These are phyloP conservation scores for Carex sylvatica DNA, from an alignment of 202 grass and related monocot genomes.

Conservation along the genomic window DNA sequence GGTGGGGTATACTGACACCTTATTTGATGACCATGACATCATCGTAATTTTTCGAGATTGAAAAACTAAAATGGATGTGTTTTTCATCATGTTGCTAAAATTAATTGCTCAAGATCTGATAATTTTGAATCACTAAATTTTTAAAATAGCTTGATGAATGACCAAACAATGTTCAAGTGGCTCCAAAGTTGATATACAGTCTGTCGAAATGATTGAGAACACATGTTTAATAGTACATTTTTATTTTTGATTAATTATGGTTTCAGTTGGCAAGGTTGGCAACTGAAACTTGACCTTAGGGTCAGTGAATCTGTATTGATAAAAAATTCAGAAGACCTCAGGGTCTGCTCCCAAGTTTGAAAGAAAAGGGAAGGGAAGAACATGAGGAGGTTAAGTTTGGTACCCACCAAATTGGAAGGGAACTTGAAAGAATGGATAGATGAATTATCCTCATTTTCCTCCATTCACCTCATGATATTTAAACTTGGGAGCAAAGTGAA, in stretches of 20 bases:
- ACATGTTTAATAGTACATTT: background rate
- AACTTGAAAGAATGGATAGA: background rate
- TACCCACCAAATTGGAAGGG: background rate
- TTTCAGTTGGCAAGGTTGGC: background rate
- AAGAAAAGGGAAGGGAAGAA: background rate
- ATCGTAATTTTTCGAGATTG: background rate
- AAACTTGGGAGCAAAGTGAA: too few species aligned
- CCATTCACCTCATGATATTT: background rate
- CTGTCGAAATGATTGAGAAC: background rate
- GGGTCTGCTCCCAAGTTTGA: background rate
- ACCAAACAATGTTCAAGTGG: background rate
- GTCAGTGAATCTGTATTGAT: background rate
- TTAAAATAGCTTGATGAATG: background rate
- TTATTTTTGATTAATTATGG: background rate
- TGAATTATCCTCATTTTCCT: background rate
- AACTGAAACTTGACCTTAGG: background rate
- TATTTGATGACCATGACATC: background rate
- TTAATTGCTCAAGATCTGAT: background rate
- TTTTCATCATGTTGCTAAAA: background rate
- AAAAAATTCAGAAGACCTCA: slow-evolving; percentile 1
- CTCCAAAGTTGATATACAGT: background rate
- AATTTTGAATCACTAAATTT: background rate
- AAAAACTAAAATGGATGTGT: background rate
- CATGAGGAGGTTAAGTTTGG: background rate
- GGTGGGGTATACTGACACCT: background rate